Conservation (phyloP, 257 asterid species). For the Lavandula angustifolia region DNA sequence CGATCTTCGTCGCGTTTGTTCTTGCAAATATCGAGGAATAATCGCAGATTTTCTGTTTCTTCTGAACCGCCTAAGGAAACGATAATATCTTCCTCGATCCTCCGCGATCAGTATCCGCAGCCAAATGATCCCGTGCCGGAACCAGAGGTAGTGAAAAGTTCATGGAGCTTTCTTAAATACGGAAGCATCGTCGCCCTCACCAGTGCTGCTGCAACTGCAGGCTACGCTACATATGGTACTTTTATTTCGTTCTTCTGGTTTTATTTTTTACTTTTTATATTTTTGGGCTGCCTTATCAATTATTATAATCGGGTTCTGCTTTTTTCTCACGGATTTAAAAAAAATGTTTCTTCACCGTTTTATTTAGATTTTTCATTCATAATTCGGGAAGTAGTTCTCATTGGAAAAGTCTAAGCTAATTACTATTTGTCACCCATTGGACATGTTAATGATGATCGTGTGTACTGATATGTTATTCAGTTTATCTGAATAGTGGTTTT, state of each 20-base stretch:
- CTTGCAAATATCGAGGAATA: conserved; percentile 36
- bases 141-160: conserved; percentile 44
- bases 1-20: conserved; percentile 48
- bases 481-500: not conserved
- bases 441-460: not conserved
- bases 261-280: too few species aligned
- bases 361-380: too few species aligned
- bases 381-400: conserved; percentile 1
- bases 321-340: not conserved
- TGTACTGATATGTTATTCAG: not conserved
- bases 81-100: conserved; percentile 50
- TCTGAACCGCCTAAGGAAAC: conserved; percentile 51
- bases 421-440: conserved; percentile 5
- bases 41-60: conserved; percentile 36
- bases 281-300: conserved; percentile 9
- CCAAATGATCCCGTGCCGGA: conserved; percentile 33
- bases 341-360: not conserved
- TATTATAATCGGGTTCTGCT: not conserved
- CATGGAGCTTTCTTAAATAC: conserved; percentile 62
- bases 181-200: conserved; percentile 53
- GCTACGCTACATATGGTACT: conserved; percentile 74
- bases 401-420: conserved; percentile 3
- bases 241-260: conserved; percentile 13
- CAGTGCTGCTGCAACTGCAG: conserved; percentile 66
- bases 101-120: conserved; percentile 57